Evolutionary conservation across 192 early-diverging fungal genomes (phyloP), one percentile per base, ranked within the genome.

Genomic region (Irineochytrium annulatum): DNA sequence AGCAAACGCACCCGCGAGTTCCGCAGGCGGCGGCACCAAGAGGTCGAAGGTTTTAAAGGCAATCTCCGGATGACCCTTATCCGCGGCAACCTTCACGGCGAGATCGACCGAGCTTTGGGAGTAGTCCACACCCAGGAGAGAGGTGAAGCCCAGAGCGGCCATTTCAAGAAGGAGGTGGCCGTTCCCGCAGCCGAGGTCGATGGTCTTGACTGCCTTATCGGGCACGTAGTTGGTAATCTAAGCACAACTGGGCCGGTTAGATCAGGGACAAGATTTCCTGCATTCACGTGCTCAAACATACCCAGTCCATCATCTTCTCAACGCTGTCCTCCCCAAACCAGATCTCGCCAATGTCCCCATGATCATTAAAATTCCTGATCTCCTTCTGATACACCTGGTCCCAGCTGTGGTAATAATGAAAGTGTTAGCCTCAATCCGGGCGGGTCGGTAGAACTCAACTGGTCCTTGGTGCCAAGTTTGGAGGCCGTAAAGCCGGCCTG

Each of bases 101-200:
- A 97, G 80, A 34, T 76, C 68, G 33, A 97, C 80, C 0, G 92
- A 89, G 13, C 81, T 73, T 2, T 74, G 68, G 0, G 91, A 92
- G 57, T 97, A 97, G 68, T 97, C 94, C 24, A 91, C 86, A 20
- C 94, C 94, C 0, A 76, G 66, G 24, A 97, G 70, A 45, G 88
- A 71, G 14, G 75, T 86, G 57, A 79, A 94, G 3, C 84, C 88
- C 22, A 86, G 72, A 2, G 77, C 77, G 1, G 61, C 81, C 19
- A 97, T 76, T 28, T 82, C 86, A 28, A 93, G 67, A 6, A 97
- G 77, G 31, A 97, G 64, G 64, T 97, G 90, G 0, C 94, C 94
- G 67, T 97, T 97, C 20, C 94, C 94, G 60, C 91, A 94, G 0
- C 94, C 92, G 13, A 96, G 77, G 66, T 96, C 94, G 2, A 94